Evolutionary conservation across 2,329 filamentous ascomycete genomes (phyloP), one percentile per base, ranked within the genome.

Genomic region (Cladosporium sp.): DNA sequence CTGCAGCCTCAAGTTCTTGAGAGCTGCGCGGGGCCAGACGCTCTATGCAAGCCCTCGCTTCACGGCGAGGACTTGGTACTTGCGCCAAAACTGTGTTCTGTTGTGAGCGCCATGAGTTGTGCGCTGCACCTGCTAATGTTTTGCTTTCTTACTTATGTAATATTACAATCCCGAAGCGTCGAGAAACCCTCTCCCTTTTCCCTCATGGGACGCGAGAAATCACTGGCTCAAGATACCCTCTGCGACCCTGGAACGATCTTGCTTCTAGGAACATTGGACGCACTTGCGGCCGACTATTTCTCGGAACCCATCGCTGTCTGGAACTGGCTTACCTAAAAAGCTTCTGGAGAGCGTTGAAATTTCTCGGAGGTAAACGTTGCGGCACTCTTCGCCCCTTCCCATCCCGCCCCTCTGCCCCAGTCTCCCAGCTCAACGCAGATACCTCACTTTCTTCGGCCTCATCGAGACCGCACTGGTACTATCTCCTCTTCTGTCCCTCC

Each of bases 331-430:
- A 54, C 54, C 65, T 68, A 59, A 67, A 8, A 67, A 67, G 65
- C 68, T 64, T 68, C 58, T 65, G 66, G 70, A 72, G 71, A 70
- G 74, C 66, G 72, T 59, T 74, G 74, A 64, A 67, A 71, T 75
- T 75, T 63, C 60, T 26, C 60, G 60, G 60, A 49, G 46, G 63
- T 65, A 68, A 66, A 69, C 72, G 71, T 74, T 64, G 67, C 71
- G 71, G 72, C 57, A 72, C 74, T 74, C 59, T 36, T 66, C 65
- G 73, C 75, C 75, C 76, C 75, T 70, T 76, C 73, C 56, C 79
- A 78, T 78, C 80, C 81, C 72, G 80, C 70, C 75, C 77, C 80
- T 79, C 79, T 77, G 68, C 68, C 67, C 68, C 69, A 74, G 73
- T 70, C 75, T 76, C 69, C 75, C 68, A 69, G 73, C 74, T 74